A percentile compares a stretch with the other conserved stretches of the same genome.
These are phyloP conservation scores for Mesembryanthemum crystallinum DNA, from an alignment of 148 eudicot genomes.

Conservation along the genomic window DNA sequence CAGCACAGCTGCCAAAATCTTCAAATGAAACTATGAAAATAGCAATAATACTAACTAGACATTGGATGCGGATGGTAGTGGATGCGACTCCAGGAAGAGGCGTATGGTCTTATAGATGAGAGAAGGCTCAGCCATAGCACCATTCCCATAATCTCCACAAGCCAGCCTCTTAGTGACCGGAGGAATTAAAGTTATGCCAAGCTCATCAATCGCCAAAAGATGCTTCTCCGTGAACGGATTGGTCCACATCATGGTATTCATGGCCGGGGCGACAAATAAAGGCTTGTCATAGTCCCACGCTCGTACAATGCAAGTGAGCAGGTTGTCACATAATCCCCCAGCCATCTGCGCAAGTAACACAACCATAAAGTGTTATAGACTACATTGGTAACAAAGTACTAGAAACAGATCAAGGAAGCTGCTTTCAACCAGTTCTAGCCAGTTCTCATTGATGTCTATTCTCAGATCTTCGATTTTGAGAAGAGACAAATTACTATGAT, in stretches of 20 bases:
- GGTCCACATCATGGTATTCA: slow-evolving; percentile 96
- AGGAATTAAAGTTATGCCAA: slow-evolving; percentile 77
- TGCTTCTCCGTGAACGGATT: slow-evolving; percentile 92
- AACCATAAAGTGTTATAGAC: background rate
- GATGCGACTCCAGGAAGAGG: slow-evolving; percentile 58
- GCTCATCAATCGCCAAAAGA: slow-evolving; percentile 69
- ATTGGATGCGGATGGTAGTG: slow-evolving; percentile 13
- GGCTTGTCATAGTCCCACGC: slow-evolving; percentile 97
- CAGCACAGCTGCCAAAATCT: background rate
- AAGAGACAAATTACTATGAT: background rate
- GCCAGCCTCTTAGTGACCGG: slow-evolving; percentile 88
- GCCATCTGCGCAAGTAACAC: slow-evolving; percentile 54
- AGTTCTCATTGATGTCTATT: too few species aligned
- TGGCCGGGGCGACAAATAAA: slow-evolving; percentile 85
- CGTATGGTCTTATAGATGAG: slow-evolving; percentile 78
- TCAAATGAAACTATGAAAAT: background rate
- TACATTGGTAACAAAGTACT: too few species aligned
- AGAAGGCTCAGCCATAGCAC: slow-evolving; percentile 97
- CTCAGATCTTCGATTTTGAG: background rate
- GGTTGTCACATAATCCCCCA: slow-evolving; percentile 89
- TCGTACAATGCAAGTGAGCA: slow-evolving; percentile 80
- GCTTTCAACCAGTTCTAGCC: background rate
- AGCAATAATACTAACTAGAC: background rate
- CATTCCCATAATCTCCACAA: slow-evolving; percentile 92
- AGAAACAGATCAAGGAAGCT: too few species aligned